Evolutionary conservation across 2,329 filamentous ascomycete genomes (phyloP).

Genomic region (Waltergamsia citrina): DNA sequence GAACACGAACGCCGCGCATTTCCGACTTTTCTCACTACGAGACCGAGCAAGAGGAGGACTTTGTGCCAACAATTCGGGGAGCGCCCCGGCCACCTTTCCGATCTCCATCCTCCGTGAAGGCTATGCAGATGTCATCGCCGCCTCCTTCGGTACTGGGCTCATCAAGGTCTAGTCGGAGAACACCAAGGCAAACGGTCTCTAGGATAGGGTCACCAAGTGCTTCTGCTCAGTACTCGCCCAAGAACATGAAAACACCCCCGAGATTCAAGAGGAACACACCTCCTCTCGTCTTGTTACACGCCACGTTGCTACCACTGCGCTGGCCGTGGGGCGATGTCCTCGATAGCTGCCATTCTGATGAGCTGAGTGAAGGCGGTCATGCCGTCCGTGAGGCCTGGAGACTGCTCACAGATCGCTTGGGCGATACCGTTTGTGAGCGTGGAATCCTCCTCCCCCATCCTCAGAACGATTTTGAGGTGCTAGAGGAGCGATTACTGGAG

Average conservation of each 20-base stretch:
- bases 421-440: slow-evolving; percentile 63
- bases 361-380: slow-evolving; percentile 36
- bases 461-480: slow-evolving; percentile 67
- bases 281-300: slow-evolving; percentile 69
- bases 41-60: slow-evolving; percentile 30
- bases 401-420: slow-evolving; percentile 58
- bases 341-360: slow-evolving; percentile 26
- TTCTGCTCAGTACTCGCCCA: slow-evolving; percentile 44
- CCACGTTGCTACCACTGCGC: slow-evolving; percentile 63
- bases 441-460: slow-evolving; percentile 71
- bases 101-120: slow-evolving; percentile 59
- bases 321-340: slow-evolving; percentile 54
- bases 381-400: slow-evolving; percentile 54
- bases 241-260: slow-evolving; percentile 48
- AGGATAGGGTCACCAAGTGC: slow-evolving; percentile 43
- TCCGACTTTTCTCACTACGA: slow-evolving; percentile 43
- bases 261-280: slow-evolving; percentile 47
- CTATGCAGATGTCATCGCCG: slow-evolving; percentile 64
- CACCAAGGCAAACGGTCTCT: slow-evolving; percentile 38
- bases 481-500: slow-evolving; percentile 70
- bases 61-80: slow-evolving; percentile 44
- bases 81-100: slow-evolving; percentile 56
- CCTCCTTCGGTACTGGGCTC: slow-evolving; percentile 47
- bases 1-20: slow-evolving; percentile 24
- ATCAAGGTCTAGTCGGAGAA: slow-evolving; percentile 40